Evolutionary conservation across 1,284 basidiomycete species (phyloP).

Genomic region (Ganoderma sp.): DNA sequence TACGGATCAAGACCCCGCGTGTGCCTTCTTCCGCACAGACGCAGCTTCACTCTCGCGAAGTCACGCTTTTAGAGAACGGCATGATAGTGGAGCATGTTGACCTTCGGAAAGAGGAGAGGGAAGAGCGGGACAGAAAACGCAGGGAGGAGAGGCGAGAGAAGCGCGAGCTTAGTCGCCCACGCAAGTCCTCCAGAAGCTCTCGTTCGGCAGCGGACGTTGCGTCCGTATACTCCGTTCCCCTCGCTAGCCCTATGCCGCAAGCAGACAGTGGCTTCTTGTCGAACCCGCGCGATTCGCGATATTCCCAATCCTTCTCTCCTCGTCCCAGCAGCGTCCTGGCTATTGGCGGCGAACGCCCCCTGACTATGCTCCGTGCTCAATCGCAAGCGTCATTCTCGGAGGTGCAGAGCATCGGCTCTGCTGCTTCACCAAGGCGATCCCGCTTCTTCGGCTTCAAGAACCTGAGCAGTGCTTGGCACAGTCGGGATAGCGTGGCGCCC

Average conservation of each 20-base stretch:
- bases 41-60: slow-evolving; percentile 65
- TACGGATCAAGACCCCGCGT: slow-evolving; percentile 70
- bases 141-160: slow-evolving; percentile 47
- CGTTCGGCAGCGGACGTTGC: slow-evolving; percentile 64
- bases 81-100: slow-evolving; percentile 87
- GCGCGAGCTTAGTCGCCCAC: slow-evolving; percentile 51
- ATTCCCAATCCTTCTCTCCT: slow-evolving; percentile 61
- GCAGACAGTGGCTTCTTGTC: slow-evolving; percentile 63
- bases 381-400: slow-evolving; percentile 82
- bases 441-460: slow-evolving; percentile 87
- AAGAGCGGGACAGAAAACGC: slow-evolving; percentile 27
- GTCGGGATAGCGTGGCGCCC: slow-evolving; percentile 75
- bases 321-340: slow-evolving; percentile 72
- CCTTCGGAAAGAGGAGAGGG: slow-evolving; percentile 76
- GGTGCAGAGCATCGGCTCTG: slow-evolving; percentile 70
- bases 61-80: slow-evolving; percentile 82
- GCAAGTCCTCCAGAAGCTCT: slow-evolving; percentile 72
- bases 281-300: slow-evolving; percentile 57
- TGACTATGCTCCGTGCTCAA: slow-evolving; percentile 63
- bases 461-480: slow-evolving; percentile 74
- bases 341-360: slow-evolving; percentile 60
- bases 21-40: slow-evolving; percentile 46
- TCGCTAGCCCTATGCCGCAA: slow-evolving; percentile 58
- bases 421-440: slow-evolving; percentile 67
- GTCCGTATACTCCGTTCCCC: slow-evolving; percentile 69